Evolutionary conservation across 768 basidiomycete species (phyloP).

Genomic region (Mycena kentingensis): DNA sequence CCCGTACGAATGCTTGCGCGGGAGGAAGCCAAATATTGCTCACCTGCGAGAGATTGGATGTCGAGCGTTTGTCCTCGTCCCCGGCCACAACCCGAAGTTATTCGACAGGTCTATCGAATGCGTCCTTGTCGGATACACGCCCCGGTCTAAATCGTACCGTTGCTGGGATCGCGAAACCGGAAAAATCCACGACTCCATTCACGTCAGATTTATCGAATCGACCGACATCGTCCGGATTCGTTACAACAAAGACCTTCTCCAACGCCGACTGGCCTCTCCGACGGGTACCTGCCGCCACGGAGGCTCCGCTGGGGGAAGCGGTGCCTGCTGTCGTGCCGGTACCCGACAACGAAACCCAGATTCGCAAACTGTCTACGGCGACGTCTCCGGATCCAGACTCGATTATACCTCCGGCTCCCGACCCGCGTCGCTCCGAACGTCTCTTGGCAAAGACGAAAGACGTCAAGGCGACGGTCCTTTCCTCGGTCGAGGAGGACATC

Average conservation of each 20-base stretch:
- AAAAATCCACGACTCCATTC: slow-evolving; percentile 16
- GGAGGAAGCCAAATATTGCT: slow-evolving; percentile 25
- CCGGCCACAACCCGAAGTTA: slow-evolving; percentile 30
- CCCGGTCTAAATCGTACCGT: slow-evolving; percentile 17
- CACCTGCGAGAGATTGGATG: slow-evolving; percentile 35
- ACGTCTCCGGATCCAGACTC: neutral
- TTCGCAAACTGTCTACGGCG: neutral
- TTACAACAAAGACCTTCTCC: neutral
- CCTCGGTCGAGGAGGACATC: slow-evolving; percentile 18
- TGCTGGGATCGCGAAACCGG: slow-evolving; percentile 4
- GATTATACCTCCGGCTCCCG: neutral
- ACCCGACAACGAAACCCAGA: neutral
- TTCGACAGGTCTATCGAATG: slow-evolving; percentile 2
- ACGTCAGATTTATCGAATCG: slow-evolving; percentile 27
- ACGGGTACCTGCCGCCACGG: neutral
- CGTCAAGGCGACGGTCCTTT: slow-evolving; percentile 21
- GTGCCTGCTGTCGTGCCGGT: neutral
- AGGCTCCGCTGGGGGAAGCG: neutral
- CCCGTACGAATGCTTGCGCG: slow-evolving; percentile 11
- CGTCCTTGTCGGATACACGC: neutral
- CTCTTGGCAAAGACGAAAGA: neutral
- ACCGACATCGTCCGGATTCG: neutral
- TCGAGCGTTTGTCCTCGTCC: slow-evolving; percentile 28
- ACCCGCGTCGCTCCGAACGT: neutral
- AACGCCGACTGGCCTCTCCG: neutral